A percentile compares a stretch with the other conserved stretches of the same genome.
Conservation (phyloP, 306 rosid genomes). For the Malus sieversii region DNA sequence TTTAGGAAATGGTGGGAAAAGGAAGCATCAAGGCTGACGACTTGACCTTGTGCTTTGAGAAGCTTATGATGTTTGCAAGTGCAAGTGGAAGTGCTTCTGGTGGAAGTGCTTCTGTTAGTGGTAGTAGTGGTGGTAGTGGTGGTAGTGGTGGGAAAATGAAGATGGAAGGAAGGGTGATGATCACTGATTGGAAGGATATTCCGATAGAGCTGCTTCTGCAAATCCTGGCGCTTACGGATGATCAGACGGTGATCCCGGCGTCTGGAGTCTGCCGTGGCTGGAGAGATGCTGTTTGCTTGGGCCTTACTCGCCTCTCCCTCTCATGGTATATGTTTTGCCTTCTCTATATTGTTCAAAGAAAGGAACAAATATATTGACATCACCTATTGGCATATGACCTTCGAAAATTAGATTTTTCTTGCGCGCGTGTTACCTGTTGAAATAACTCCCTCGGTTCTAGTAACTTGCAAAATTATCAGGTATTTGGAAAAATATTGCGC, state of each 20-base stretch:
- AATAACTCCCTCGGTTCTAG: neutral
- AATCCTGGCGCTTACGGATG: conserved; percentile 62
- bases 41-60: conserved; percentile 73
- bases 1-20: conserved; percentile 50
- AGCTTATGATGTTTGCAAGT: conserved; percentile 55
- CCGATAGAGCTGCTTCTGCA: conserved; percentile 92
- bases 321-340: conserved; percentile 46
- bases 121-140: too few species aligned
- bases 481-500: neutral
- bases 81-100: conserved; percentile 8
- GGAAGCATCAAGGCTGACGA: conserved; percentile 51
- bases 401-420: neutral
- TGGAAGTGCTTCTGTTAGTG: neutral
- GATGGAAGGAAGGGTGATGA: conserved; percentile 46
- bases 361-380: neutral
- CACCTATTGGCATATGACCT: neutral
- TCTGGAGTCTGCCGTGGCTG: conserved; percentile 93
- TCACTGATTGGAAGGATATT: conserved; percentile 80
- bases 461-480: neutral
- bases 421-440: neutral
- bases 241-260: conserved; percentile 62
- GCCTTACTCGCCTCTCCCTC: conserved; percentile 72
- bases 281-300: conserved; percentile 82
- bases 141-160: conserved; percentile 33
- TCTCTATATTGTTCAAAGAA: neutral